Conservation (phyloP, 768 basidiomycete genomes). For the Trametes meyenii region DNA sequence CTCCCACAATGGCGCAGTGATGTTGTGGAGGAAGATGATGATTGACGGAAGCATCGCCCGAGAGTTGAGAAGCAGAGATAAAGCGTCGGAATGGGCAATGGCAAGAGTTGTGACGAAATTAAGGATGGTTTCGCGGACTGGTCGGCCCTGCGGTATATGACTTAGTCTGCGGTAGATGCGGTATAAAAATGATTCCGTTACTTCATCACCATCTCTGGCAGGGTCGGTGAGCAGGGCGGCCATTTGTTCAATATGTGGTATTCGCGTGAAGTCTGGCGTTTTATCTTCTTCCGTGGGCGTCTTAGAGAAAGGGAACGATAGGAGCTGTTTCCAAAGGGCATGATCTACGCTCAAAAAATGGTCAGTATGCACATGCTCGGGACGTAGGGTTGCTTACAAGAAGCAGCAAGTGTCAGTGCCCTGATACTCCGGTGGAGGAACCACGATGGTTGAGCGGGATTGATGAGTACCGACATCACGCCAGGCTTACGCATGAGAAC, state of each 20-base stretch:
- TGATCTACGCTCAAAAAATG: conserved; percentile 6
- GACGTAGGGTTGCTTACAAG: conserved; percentile 43
- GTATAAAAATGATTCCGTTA: not conserved
- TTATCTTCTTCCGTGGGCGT: conserved; percentile 1
- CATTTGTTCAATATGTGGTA: conserved; percentile 38
- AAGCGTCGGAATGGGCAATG: conserved; percentile 41
- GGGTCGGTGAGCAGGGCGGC: conserved; percentile 32
- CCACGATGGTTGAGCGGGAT: conserved; percentile 52
- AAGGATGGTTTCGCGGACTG: conserved; percentile 41
- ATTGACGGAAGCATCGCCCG: conserved; percentile 66
- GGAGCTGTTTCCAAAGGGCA: conserved; percentile 18
- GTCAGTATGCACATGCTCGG: not conserved
- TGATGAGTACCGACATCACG: conserved; percentile 51
- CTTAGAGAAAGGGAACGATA: conserved; percentile 24
- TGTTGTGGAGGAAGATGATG: conserved; percentile 53
- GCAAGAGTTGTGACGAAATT: conserved; percentile 45
- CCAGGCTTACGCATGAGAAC: conserved; percentile 43
- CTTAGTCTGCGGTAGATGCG: not conserved
- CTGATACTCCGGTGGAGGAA: conserved; percentile 51
- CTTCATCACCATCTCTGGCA: conserved; percentile 26
- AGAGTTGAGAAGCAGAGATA: conserved; percentile 47
- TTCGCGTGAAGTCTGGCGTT: conserved; percentile 20
- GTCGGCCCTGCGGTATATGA: conserved; percentile 35
- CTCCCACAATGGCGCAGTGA: conserved; percentile 57
- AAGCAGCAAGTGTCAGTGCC: conserved; percentile 56